Evolutionary conservation across 164 flowering plant genomes (phyloP).

Genomic region (Macadamia tetraphylla): DNA sequence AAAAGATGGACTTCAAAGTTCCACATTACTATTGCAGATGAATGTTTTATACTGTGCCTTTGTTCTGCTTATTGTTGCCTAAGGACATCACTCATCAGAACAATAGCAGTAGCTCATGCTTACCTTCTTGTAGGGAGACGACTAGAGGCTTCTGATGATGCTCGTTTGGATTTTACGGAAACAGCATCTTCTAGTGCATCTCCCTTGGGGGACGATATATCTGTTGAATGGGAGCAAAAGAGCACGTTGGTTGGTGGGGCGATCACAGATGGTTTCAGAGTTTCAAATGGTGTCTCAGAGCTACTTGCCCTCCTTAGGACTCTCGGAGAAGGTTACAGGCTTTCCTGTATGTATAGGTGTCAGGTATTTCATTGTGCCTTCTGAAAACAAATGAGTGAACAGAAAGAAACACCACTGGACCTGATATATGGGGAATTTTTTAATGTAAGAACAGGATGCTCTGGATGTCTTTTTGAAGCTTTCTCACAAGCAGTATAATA

Average conservation of each 20-base stretch:
- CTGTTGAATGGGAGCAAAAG: constrained; percentile 46
- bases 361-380: constrained; percentile 48
- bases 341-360: constrained; percentile 69
- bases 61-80: not conserved
- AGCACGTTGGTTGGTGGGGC: constrained; percentile 26
- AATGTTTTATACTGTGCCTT: not conserved
- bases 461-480: constrained; percentile 69
- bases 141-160: constrained; percentile 58
- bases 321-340: constrained; percentile 88
- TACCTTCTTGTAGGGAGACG: constrained; percentile 44
- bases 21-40: not conserved
- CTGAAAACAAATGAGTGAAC: not conserved
- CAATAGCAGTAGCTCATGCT: constrained; percentile 3
- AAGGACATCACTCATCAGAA: not conserved
- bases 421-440: constrained; percentile 3
- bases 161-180: constrained; percentile 35
- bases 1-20: not conserved
- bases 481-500: constrained; percentile 77
- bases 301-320: constrained; percentile 63
- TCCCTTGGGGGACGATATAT: constrained; percentile 39
- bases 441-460: constrained; percentile 61
- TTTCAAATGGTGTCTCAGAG: constrained; percentile 53
- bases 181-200: constrained; percentile 36
- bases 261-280: constrained; percentile 28
- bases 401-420: not conserved